These are phyloP conservation scores for Yamadazyma olivae DNA, from an alignment of 805 yeast genomes.

Conservation along the genomic window DNA sequence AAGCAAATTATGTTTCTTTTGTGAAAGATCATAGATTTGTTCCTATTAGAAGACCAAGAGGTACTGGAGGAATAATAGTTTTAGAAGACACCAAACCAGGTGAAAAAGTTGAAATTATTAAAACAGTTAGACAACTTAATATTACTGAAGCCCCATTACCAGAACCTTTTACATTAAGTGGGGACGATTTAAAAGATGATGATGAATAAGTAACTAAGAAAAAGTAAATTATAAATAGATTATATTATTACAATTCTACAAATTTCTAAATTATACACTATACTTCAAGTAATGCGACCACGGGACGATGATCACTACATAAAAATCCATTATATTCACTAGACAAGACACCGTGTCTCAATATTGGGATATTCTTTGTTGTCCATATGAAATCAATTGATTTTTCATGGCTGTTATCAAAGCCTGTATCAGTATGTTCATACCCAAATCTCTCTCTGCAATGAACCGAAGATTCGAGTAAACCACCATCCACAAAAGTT, in stretches of 20 bases:
- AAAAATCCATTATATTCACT: constrained; percentile 28
- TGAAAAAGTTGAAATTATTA: constrained; percentile 63
- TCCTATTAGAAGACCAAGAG: constrained; percentile 80
- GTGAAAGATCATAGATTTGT: constrained; percentile 69
- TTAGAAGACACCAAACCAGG: constrained; percentile 61
- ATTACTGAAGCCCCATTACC: constrained; percentile 74
- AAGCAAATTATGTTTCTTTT: constrained; percentile 79
- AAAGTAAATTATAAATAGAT: background rate
- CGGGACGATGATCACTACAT: constrained; percentile 40
- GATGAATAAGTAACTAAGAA: constrained; percentile 7
- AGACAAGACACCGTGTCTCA: constrained; percentile 16
- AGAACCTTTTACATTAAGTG: constrained; percentile 63
- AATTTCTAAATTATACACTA: background rate
- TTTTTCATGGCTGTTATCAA: constrained; percentile 16
- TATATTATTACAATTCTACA: background rate
- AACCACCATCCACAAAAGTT: constrained; percentile 23
- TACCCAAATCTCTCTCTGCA: constrained; percentile 39
- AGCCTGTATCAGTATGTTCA: constrained; percentile 41
- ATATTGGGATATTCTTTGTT: constrained; percentile 11
- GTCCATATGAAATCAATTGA: constrained; percentile 46
- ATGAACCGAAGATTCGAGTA: constrained; percentile 16
- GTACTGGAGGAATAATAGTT: constrained; percentile 66
- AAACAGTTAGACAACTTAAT: constrained; percentile 78
- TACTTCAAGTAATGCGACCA: constrained; percentile 7
- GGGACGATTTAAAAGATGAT: constrained; percentile 47